These are phyloP conservation scores for Coprinellus micaceus DNA, from an alignment of 768 basidiomycete genomes.

Conservation along the genomic window DNA sequence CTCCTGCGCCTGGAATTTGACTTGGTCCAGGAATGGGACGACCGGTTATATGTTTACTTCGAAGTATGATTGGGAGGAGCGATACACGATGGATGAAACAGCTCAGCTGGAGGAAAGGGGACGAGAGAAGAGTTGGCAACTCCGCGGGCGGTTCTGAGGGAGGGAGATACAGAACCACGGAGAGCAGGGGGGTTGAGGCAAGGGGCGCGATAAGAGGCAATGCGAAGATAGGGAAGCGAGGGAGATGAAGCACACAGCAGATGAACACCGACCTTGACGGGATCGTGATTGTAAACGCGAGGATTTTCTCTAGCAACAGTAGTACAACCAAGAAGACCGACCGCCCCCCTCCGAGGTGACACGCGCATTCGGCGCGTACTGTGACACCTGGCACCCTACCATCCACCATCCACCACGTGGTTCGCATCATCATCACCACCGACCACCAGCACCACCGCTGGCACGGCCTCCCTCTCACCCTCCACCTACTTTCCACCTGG, in stretches of 20 bases:
- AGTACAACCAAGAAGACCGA: slow-evolving; percentile 33
- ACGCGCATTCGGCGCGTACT: slow-evolving; percentile 26
- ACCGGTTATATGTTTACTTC: no score
- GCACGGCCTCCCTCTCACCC: slow-evolving; percentile 17
- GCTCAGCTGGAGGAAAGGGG: slow-evolving; percentile 28
- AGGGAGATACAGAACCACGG: slow-evolving; percentile 22
- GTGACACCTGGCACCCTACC: slow-evolving; percentile 28
- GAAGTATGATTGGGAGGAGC: no score
- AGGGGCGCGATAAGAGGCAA: slow-evolving; percentile 14
- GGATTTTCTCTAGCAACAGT: neutral
- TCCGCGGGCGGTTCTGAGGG: slow-evolving; percentile 14
- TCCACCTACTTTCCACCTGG: slow-evolving; percentile 30
- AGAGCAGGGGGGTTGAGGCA: slow-evolving; percentile 13
- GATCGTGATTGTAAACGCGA: slow-evolving; percentile 33
- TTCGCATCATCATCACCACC: slow-evolving; percentile 42
- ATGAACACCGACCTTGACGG: slow-evolving; percentile 8
- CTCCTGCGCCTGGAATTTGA: no score
- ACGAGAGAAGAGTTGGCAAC: slow-evolving; percentile 16
- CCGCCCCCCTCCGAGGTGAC: slow-evolving; percentile 17
- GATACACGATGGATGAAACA: no score
- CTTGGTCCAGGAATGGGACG: no score
- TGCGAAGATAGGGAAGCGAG: neutral
- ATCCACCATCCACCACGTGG: slow-evolving; percentile 45
- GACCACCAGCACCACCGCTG: slow-evolving; percentile 14
- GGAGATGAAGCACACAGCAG: slow-evolving; percentile 5